These are phyloP conservation scores for Tieghemostelium lacteum DNA, from an alignment of 78 protist genomes.

Conservation along the genomic window DNA sequence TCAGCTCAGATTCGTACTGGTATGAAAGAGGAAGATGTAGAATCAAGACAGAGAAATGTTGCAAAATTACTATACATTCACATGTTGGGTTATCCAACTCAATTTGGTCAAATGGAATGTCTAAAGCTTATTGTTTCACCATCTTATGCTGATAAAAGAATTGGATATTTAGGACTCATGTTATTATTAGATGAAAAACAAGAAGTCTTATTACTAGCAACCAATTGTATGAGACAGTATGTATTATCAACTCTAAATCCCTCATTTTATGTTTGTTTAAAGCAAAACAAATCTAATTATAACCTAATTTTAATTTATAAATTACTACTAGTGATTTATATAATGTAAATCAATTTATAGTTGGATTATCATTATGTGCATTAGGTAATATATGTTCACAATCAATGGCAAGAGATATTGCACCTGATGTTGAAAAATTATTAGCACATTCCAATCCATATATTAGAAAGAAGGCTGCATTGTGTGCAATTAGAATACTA, in stretches of 20 bases:
- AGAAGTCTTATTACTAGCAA: conserved; percentile 96
- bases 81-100: conserved; percentile 98
- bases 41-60: conserved; percentile 93
- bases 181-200: conserved; percentile 96
- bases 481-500: conserved; percentile 93
- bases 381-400: conserved; percentile 95
- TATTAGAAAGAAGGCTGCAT: conserved; percentile 95
- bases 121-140: conserved; percentile 94
- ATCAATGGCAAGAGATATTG: conserved; percentile 96
- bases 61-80: conserved; percentile 98
- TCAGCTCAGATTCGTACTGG: conserved; percentile 95
- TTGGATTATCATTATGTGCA: conserved; percentile 95
- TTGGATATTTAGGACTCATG: conserved; percentile 97
- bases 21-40: conserved; percentile 91
- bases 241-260: too few species aligned
- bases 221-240: conserved; percentile 94
- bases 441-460: conserved; percentile 88
- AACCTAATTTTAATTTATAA: too few species aligned
- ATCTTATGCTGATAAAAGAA: conserved; percentile 95
- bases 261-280: too few species aligned
- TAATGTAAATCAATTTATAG: conserved; percentile 89
- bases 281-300: too few species aligned
- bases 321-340: conserved; percentile 90
- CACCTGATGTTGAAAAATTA: conserved; percentile 95
- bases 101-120: conserved; percentile 97